Evolutionary conservation across 768 basidiomycete genomes (phyloP).

Genomic region (Piloderma croceum): DNA sequence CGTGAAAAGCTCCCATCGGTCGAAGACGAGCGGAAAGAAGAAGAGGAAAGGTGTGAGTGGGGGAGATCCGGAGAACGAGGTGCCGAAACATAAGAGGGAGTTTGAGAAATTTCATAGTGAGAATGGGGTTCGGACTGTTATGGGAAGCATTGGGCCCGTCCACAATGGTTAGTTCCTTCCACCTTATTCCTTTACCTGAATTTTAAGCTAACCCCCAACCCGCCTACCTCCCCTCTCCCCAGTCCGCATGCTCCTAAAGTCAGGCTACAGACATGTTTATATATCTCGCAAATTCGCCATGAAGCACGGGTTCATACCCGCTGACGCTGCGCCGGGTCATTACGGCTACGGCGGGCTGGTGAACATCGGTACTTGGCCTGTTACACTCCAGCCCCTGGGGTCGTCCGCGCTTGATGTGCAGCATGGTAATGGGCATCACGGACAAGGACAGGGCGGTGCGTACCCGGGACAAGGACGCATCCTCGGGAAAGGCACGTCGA

Average conservation of each 20-base stretch:
- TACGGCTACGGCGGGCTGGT: slow-evolving; percentile 92
- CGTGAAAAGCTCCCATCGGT: slow-evolving; percentile 23
- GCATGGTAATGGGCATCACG: not conserved
- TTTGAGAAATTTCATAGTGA: slow-evolving; percentile 85
- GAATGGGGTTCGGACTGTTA: slow-evolving; percentile 90
- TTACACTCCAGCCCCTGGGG: slow-evolving; percentile 49
- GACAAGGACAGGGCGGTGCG: not conserved
- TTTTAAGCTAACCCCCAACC: slow-evolving; percentile 1
- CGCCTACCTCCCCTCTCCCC: slow-evolving; percentile 1
- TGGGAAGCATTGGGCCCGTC: slow-evolving; percentile 89
- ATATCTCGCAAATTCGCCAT: slow-evolving; percentile 91
- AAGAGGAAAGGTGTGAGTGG: slow-evolving; percentile 30
- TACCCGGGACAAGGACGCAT: no score
- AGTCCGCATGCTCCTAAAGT: slow-evolving; percentile 93
- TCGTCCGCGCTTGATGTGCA: not conserved
- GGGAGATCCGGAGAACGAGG: slow-evolving; percentile 36
- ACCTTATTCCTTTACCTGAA: slow-evolving; percentile 2
- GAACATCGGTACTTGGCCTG: slow-evolving; percentile 82
- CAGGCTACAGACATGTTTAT: slow-evolving; percentile 90
- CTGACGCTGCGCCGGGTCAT: slow-evolving; percentile 80
- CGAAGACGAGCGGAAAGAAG: slow-evolving; percentile 32
- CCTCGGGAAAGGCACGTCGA: no score
- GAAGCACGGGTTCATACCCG: slow-evolving; percentile 81
- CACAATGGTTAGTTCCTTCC: slow-evolving; percentile 55
- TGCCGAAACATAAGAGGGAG: slow-evolving; percentile 63